Conservation (phyloP, 768 basidiomycete genomes). For the Rossbeevera mucosa region DNA sequence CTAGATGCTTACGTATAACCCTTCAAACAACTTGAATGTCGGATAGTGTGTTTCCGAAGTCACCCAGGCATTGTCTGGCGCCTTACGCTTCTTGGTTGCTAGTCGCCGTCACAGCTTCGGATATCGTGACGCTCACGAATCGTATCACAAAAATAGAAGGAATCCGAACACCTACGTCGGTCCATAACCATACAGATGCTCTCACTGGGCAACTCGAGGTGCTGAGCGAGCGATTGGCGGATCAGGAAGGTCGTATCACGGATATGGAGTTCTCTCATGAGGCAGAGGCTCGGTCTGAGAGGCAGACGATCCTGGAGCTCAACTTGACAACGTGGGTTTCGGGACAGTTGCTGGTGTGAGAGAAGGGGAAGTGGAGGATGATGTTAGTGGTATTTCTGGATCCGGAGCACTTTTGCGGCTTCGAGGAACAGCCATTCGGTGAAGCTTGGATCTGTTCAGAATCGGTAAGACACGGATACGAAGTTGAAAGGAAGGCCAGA, state of each 20-base stretch:
- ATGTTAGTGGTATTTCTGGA: constrained; percentile 38
- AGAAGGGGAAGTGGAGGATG: constrained; percentile 24
- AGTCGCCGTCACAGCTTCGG: constrained; percentile 5
- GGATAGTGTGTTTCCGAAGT: not conserved
- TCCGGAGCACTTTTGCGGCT: constrained; percentile 63
- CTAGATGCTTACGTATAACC: not conserved
- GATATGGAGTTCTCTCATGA: constrained; percentile 7
- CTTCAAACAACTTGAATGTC: not conserved
- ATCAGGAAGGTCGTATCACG: constrained; percentile 12
- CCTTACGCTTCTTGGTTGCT: too few relatives aligned
- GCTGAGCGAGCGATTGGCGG: constrained; percentile 7
- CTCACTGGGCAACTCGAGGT: constrained; percentile 7
- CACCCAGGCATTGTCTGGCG: not conserved
- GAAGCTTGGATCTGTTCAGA: constrained; percentile 65
- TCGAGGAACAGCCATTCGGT: constrained; percentile 86
- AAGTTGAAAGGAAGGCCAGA: constrained; percentile 7
- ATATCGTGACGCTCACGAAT: constrained; percentile 15
- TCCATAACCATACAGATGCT: not conserved
- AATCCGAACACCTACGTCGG: not conserved
- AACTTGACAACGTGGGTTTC: constrained; percentile 15
- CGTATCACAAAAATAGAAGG: constrained; percentile 16
- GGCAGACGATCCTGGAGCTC: constrained; percentile 13
- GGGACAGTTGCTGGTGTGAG: constrained; percentile 20
- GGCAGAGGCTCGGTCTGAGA: not conserved
- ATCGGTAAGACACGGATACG: constrained; percentile 1